Evolutionary conservation across 495 filamentous ascomycete genomes (phyloP), one percentile per base, ranked within the genome.

Genomic region (Friedmanniomyces simplex): DNA sequence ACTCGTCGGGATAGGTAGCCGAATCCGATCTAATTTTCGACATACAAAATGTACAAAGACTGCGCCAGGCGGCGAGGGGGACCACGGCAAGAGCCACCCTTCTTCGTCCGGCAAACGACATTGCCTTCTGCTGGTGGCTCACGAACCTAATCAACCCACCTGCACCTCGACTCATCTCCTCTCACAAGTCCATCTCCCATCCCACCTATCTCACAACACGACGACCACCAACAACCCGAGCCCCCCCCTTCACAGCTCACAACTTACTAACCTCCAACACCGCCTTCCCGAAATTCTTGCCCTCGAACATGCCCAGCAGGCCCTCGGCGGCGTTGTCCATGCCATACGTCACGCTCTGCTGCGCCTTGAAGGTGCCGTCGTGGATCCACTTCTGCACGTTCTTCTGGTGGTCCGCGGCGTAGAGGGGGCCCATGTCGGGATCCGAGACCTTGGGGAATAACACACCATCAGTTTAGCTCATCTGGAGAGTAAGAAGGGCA

Each of bases 221-320:
- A 4, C 28, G 28, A 4, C 10, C 28, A 32, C 28, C n/a, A n/a
- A n/a, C n/a, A n/a, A n/a, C n/a, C n/a, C n/a, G 28, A 32, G 28
- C 10, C 3, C 10, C 28, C 10, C 4, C 28, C 3, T 32, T 10
- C 28, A 10, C 28, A 32, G 14, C 26, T 52, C 25, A 58, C 14
- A 53, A n/a, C 56, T 42, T 42, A 25, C 39, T 34, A 14, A 91
- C 83, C 74, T 88, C 85, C 60, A 95, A 59, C 22, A 94, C 80
- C 32, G 89, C 88, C 77, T 97, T 97, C 59, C 91, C 91, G 74
- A 88, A 86, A 74, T 97, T 97, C 71, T 89, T 83, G 28, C 91
- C 91, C 67, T 84, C 66, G 54, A 95, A 75, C 75, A 97, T 84
- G n/a, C 85, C 89, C n/a, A 96, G 61, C 45, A 96, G 76, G 11